Evolutionary conservation across 169 alveolate species (phyloP), one percentile per base, ranked within the genome.

Genomic region (Fabrea salina): DNA sequence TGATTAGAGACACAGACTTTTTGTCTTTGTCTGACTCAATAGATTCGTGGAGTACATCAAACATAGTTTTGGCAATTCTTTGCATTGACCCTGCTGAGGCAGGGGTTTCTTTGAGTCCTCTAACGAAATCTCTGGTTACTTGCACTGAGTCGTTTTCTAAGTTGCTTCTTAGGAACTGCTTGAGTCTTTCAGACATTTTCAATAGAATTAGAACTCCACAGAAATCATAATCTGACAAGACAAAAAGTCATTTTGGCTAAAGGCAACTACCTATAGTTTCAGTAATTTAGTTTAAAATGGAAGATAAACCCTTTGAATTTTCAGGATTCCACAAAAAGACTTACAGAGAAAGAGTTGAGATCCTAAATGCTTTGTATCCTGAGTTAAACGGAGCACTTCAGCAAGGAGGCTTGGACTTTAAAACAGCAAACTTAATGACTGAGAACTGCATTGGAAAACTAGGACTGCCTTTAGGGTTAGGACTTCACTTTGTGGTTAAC

Each of bases 371-470:
- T n/a, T 33, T 74, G 8, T 39, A 27, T 50, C 81, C 81, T 32
- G 30, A 74, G 5, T 13, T 74, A 51, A 74, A 74, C 68, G 66
- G 59, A 53, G 50, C 58, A 19, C 0, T 13, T 19, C 58, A 81
- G 64, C 85, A 82, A 49, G 97, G 95, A 7, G 95, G 95, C 33
- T 82, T 93, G 22, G 59, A 85, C 22, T 67, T 91, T 39, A 61
- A 84, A 51, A 78, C 83, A 40, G 95, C 97, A 32, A 92, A 93
- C 81, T 76, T 86, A 33, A 89, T 93, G 93, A 86, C 91, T 16
- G 96, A 93, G 76, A 93, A 93, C 80, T 89, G 96, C 43, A 86
- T 93, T 4, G 97, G 96, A 33, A 84, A 84, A 39, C 56, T 93
- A 11, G 74, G 92, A 0, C 58, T 91, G 16, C 97, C 97, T 0